Evolutionary conservation across 148 eudicot genomes (phyloP).

Genomic region (Heliosperma pusillum): DNA sequence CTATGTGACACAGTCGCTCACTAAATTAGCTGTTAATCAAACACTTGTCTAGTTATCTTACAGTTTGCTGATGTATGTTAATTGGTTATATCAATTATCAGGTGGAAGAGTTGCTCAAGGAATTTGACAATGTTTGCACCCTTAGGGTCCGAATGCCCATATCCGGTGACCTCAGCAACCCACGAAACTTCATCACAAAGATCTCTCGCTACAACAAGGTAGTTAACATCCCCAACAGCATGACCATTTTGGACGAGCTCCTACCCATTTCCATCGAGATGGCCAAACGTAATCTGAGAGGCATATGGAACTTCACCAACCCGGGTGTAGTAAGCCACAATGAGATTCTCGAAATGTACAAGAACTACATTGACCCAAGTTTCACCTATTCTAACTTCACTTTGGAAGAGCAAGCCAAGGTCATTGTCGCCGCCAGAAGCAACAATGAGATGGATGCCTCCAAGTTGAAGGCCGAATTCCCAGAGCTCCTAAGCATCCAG

Average conservation of each 20-base stretch:
- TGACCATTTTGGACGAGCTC: conserved; percentile 44
- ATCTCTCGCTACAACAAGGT: conserved; percentile 39
- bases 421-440: conserved; percentile 70
- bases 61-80: too few species aligned
- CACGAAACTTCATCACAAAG: conserved; percentile 46
- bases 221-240: conserved; percentile 44
- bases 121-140: conserved; percentile 82
- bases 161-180: conserved; percentile 57
- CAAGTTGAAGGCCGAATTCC: conserved; percentile 73
- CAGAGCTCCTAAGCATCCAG: conserved; percentile 62
- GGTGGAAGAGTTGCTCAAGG: conserved; percentile 54
- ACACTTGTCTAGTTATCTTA: too few species aligned
- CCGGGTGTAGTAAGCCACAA: conserved; percentile 45
- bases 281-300: conserved; percentile 43
- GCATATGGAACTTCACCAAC: conserved; percentile 50
- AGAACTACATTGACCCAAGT: conserved; percentile 49
- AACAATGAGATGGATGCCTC: conserved; percentile 77
- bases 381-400: conserved; percentile 69
- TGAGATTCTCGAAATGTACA: conserved; percentile 55
- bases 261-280: conserved; percentile 46
- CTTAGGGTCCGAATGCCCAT: conserved; percentile 88
- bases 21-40: too few species aligned
- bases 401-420: conserved; percentile 83
- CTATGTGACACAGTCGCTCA: too few species aligned
- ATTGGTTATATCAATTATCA: conserved; percentile 12